Evolutionary conservation across 2,329 filamentous ascomycete genomes (phyloP).

Genomic region (Paraphaeosphaeria sporulosa): DNA sequence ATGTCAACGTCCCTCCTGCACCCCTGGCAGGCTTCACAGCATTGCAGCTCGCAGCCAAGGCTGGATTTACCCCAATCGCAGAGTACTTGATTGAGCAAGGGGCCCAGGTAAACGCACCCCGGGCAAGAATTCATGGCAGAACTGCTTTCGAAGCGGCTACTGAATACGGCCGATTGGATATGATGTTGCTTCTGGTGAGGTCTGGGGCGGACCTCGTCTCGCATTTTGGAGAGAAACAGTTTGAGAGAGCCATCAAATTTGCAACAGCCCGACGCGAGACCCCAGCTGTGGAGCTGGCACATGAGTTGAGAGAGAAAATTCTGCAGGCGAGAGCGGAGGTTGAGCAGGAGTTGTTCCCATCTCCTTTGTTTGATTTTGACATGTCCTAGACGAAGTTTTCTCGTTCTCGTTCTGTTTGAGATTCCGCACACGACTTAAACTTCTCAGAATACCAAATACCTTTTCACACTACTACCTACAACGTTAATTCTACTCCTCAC

Average conservation of each 20-base stretch:
- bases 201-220: neutral
- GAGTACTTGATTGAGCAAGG: neutral
- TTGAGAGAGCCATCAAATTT: constrained; percentile 1
- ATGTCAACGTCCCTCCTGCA: no score
- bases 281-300: neutral
- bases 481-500: no score
- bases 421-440: no score
- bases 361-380: neutral
- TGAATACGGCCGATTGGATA: constrained; percentile 10
- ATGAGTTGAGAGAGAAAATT: neutral
- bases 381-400: neutral
- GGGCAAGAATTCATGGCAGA: constrained; percentile 3
- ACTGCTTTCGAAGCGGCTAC: constrained; percentile 14
- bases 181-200: constrained; percentile 6
- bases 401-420: no score
- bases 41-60: neutral
- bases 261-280: neutral
- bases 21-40: neutral
- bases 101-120: neutral
- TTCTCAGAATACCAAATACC: no score
- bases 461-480: no score
- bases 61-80: neutral
- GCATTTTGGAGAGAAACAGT: neutral
- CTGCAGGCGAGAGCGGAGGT: neutral
- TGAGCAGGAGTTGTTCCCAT: neutral